phyloP scores from a whole-genome alignment of 192 early-diverging fungal species.

The Backusella westeae region DNA sequence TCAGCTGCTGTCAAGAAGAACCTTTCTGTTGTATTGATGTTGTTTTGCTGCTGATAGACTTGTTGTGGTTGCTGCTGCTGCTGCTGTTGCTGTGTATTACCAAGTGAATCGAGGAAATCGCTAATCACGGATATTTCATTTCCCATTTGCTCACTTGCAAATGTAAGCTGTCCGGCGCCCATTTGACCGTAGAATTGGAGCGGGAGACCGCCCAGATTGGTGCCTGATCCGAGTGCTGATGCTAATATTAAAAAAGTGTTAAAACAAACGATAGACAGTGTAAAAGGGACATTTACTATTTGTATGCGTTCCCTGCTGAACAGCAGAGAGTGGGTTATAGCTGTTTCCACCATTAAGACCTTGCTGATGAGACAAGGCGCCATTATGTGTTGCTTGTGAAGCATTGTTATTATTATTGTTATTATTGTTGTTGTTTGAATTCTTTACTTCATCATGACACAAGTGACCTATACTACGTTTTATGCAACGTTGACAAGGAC shows the following conservation, averaged over 20 bases:
- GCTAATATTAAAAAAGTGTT: neutral
- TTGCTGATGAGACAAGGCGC: neutral
- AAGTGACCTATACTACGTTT: constrained; percentile 92
- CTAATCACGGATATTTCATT: constrained; percentile 79
- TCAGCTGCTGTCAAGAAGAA: constrained; percentile 94
- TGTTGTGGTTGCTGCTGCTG: constrained; percentile 11
- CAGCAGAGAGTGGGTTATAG: neutral
- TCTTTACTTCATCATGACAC: constrained; percentile 85
- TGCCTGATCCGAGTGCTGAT: constrained; percentile 11
- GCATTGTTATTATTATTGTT: constrained; percentile 3
- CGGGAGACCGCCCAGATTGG: constrained; percentile 29
- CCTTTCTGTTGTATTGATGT: constrained; percentile 49
- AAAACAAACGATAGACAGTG: too few relatives aligned
- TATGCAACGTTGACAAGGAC: constrained; percentile 94
- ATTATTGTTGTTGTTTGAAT: constrained; percentile 22
- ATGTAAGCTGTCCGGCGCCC: constrained; percentile 57
- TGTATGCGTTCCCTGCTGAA: neutral
- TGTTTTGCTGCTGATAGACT: neutral
- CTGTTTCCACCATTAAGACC: constrained; percentile 11
- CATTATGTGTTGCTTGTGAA: neutral
- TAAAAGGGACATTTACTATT: neutral
- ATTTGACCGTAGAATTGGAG: constrained; percentile 40
- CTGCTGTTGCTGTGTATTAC: constrained; percentile 18
- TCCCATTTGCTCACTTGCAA: constrained; percentile 76
- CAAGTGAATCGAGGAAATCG: constrained; percentile 57